Conservation (phyloP, 2,329 filamentous ascomycete species). For the Aspergillus versicolor region DNA sequence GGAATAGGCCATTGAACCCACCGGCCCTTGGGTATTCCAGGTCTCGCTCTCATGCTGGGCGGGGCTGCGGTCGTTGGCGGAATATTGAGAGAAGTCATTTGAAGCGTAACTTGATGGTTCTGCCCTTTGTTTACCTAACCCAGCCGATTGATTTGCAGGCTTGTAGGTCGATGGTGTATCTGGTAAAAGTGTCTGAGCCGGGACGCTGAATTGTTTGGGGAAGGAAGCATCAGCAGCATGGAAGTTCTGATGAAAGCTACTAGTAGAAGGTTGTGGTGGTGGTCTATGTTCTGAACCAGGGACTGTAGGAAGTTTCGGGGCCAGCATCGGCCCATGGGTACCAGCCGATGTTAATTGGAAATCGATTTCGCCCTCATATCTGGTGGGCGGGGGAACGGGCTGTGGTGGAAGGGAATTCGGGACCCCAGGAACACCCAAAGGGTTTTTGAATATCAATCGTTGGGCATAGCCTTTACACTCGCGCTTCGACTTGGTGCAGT, state of each 20-base stretch:
- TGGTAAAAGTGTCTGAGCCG: conserved; percentile 9
- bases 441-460: conserved; percentile 43
- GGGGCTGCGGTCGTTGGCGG: background rate
- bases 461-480: conserved; percentile 46
- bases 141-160: background rate
- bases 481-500: conserved; percentile 48
- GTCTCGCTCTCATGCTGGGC: background rate
- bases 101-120: background rate
- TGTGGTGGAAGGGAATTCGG: conserved; percentile 21
- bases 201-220: conserved; percentile 19
- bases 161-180: background rate
- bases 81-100: background rate
- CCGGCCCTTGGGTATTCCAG: background rate
- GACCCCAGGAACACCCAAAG: conserved; percentile 34
- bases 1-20: background rate
- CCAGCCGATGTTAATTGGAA: conserved; percentile 29
- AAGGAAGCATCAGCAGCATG: conserved; percentile 11
- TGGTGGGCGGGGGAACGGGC: conserved; percentile 18
- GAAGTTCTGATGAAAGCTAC: background rate
- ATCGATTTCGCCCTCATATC: conserved; percentile 22
- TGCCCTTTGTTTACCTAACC: background rate
- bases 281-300: conserved; percentile 12
- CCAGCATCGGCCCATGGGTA: conserved; percentile 35
- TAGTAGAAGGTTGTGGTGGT: conserved; percentile 7
- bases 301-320: conserved; percentile 28